Percentiles rank a stretch among this genome's conserved stretches.
These are phyloP conservation scores for Trametes sanguinea DNA, from an alignment of 768 basidiomycete genomes.

Conservation along the genomic window DNA sequence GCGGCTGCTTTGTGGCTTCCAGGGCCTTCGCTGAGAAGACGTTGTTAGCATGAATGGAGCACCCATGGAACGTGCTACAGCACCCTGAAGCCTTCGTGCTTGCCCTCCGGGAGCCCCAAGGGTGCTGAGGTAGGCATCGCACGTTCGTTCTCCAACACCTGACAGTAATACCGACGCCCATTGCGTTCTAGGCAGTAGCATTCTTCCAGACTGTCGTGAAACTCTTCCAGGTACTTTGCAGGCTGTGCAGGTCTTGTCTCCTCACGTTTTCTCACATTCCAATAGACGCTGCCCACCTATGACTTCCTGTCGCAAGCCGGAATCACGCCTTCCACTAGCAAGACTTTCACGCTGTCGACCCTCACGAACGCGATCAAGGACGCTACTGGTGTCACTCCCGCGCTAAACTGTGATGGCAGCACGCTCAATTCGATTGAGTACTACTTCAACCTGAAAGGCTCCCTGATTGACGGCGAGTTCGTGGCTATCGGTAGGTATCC, in stretches of 20 bases:
- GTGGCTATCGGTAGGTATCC: slow-evolving; percentile 52
- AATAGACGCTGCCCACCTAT: slow-evolving; percentile 68
- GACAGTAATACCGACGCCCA: neutral
- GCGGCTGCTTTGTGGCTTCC: neutral
- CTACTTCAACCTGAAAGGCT: slow-evolving; percentile 68
- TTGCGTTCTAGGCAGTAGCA: slow-evolving; percentile 54
- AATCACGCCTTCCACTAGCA: slow-evolving; percentile 63
- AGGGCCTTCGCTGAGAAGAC: neutral
- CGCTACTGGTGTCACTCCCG: slow-evolving; percentile 57
- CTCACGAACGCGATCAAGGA: slow-evolving; percentile 56
- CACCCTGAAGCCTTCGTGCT: slow-evolving; percentile 58
- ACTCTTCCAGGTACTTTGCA: slow-evolving; percentile 49
- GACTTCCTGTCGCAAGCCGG: slow-evolving; percentile 70
- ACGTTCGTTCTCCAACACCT: neutral
- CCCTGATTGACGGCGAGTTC: slow-evolving; percentile 66
- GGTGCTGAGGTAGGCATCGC: slow-evolving; percentile 57
- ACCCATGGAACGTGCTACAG: slow-evolving; percentile 67
- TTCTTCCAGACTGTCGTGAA: slow-evolving; percentile 64
- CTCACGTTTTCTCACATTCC: too few relatives aligned
- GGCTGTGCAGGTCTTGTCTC: too few relatives aligned
- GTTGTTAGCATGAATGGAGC: slow-evolving; percentile 63
- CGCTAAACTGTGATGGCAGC: slow-evolving; percentile 45
- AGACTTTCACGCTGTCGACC: slow-evolving; percentile 58
- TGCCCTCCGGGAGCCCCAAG: slow-evolving; percentile 56
- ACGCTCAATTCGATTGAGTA: slow-evolving; percentile 51